Evolutionary conservation across 2,329 filamentous ascomycete species (phyloP), one percentile per base, ranked within the genome.

Genomic region (Zymoseptoria brevis): DNA sequence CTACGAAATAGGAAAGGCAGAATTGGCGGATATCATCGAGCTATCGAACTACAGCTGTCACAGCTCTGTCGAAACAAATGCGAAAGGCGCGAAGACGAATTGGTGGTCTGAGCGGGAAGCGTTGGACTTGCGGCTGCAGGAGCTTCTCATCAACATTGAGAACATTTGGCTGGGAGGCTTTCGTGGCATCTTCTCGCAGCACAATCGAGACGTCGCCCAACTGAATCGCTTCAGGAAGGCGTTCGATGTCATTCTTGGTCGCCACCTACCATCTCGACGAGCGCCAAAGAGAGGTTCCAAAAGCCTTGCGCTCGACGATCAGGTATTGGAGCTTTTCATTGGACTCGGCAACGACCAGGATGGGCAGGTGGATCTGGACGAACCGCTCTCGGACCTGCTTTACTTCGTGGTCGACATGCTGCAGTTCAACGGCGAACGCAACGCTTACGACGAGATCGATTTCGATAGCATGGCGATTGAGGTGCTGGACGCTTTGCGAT

Each of bases 371-470:
- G 90, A 96, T 62, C 81, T 95, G 21, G 93, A 97, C 63, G 93
- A 97, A 68, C 85, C 87, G 0, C 77, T 99, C n/a, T 90, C 87
- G 66, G 94, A 99, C 71, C 78, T 99, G 26, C 82, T 99, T 3
- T 97, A 96, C 75, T 97, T 97, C 71, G 89, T 97, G 1, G 87
- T 99, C 5, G 94, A 99, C 68, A 92, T 97, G 55, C 80, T 99
- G 2, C 94, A 97, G 72, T 97, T 99, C 74, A 90, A 96, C 67
- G 94, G 94, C 16, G 95, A 99, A 75, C 84, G 86, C 53, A 99
- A 97, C 71, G 94, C 95, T 0, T 96, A 96, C 74, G 94, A 99
- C 67, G 94, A 99, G 75, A 89, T 99, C 63, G 93, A 97, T 73
- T 96, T 97, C 70, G 94, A 99, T 66, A 77, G 81, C 53, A 95